Evolutionary conservation across 1,139 yeast species (phyloP), one percentile per base, ranked within the genome.

Genomic region (Sugiyamaella neomexicana): DNA sequence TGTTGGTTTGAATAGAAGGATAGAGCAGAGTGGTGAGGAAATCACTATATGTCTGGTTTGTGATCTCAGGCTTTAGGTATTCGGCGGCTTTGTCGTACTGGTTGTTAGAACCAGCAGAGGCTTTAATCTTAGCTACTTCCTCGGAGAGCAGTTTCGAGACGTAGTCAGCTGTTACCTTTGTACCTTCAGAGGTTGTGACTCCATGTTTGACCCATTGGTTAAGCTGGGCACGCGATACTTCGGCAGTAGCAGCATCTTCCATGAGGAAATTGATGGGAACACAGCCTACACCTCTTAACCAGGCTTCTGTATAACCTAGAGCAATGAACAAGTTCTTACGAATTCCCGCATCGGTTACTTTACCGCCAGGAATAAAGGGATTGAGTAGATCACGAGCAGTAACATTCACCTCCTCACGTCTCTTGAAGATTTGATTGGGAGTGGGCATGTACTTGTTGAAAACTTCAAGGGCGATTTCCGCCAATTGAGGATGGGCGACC

Each of bases 191-290:
- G 50, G 91, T 85, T 62, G 72, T 73, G 53, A 81, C 83, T 55
- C 84, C 84, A 69, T 86, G 93, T 62, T 83, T 83, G 59, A 86
- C 89, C 93, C 93, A 86, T 72, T 86, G 91, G 82, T 87, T 83
- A 64, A 86, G 79, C 73, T 85, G 90, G 40, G 89, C 81, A 71
- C 95, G 82, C 34, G 91, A 85, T 40, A 86, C 93, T 72, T 86
- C 95, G 53, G 93, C 93, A 56, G 93, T 86, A 49, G 93, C 93
- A 53, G 93, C 93, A 67, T 86, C 93, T 74, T 86, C 95, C 95
- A 86, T 86, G 73, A 86, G 77, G 71, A 80, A 83, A 76, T 86
- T 85, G 72, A 86, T 85, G 64, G 95, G 91, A 57, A 86, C 90
- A 75, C 90, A 84, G 23, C 93, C 93, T 61, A 82, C 73, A 57